Base-by-base conservation (phyloP, 768 basidiomycete species). In the Hysterangium stoloniferum region DNA sequence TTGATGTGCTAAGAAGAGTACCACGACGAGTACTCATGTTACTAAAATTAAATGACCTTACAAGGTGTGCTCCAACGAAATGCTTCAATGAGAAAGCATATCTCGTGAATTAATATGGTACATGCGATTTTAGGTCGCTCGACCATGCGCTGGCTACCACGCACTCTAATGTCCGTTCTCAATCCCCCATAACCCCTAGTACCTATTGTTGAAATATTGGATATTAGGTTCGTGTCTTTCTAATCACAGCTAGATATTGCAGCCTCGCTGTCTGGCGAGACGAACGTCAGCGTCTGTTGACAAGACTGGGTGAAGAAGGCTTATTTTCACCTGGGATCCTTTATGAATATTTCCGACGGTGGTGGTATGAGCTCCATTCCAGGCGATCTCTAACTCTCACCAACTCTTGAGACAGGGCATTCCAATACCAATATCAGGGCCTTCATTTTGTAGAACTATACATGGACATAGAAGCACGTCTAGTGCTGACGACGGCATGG, bases 191-290 rank as follows among this genome's bases (percentile, higher is more conserved):
- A 4, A 9, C 43, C n/a, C 9, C n/a, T 22, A n/a, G 27, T 24
- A 25, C 22, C 9, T 42, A 7, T 22, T 45, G 17, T 7, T 20
- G 28, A 4, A 31, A 50, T 42, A 5, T 13, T 3, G 6, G 15
- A 4, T 9, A 17, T 13, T 62, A 89, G 75, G 73, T 82, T 52
- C 85, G 95, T 17, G 81, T 98, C 61, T 98, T 97, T 65, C 62
- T 97, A 28, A 85, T 97, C 52, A 86, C 86, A 13, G 93, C 92
- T 6, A 84, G 87, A 60, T 95, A 88, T 66, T 96, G 94, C 62
- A 73, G 80, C 45, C 72, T 71, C 9, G 85, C 89, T 6, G 80
- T 88, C 3, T 90, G 87, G 87, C 71, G 75, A 45, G 83, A 85
- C 57, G 82, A 92, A 48, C 68, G 67, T 58, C 65, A 66, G 40